Conservation (phyloP, 257 asterid genomes). For the Prunella vulgaris region DNA sequence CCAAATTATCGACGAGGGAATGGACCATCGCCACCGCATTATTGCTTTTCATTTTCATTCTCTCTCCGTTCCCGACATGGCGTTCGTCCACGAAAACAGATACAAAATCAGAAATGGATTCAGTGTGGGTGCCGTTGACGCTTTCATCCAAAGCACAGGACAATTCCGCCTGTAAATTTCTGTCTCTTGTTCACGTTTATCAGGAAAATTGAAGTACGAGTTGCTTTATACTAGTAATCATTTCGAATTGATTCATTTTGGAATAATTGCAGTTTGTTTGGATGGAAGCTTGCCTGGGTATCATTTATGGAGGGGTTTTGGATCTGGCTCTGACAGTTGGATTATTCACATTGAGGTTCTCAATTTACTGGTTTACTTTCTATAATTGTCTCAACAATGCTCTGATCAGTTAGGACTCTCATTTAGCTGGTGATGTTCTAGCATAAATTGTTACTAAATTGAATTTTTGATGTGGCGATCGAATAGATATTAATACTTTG, state of each 20-base stretch:
- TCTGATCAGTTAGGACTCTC: slow-evolving; percentile 3
- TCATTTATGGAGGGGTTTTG: slow-evolving; percentile 72
- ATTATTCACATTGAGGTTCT: slow-evolving; percentile 89
- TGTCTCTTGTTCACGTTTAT: no score
- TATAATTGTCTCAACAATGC: not conserved
- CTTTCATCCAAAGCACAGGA: slow-evolving; percentile 47
- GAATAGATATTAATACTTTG: not conserved
- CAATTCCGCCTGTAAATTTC: slow-evolving; percentile 54
- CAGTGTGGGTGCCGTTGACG: slow-evolving; percentile 63
- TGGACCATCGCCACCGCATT: slow-evolving; percentile 32
- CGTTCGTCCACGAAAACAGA: slow-evolving; percentile 7
- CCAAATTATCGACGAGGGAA: slow-evolving; percentile 34
- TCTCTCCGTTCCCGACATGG: slow-evolving; percentile 29
- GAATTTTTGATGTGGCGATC: no score
- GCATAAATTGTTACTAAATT: no score
- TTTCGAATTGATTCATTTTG: slow-evolving; percentile 13
- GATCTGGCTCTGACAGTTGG: slow-evolving; percentile 82
- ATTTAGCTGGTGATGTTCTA: not conserved
- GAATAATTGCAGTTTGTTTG: slow-evolving; percentile 69
- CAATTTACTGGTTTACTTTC: no score
- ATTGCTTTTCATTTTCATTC: slow-evolving; percentile 22
- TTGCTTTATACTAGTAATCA: not conserved
- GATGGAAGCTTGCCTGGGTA: slow-evolving; percentile 93
- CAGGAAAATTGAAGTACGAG: not conserved
- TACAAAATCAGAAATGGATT: slow-evolving; percentile 19